Evolutionary conservation across 2,329 filamentous ascomycete genomes (phyloP).

Genomic region (Fonsecaea pedrosoi): DNA sequence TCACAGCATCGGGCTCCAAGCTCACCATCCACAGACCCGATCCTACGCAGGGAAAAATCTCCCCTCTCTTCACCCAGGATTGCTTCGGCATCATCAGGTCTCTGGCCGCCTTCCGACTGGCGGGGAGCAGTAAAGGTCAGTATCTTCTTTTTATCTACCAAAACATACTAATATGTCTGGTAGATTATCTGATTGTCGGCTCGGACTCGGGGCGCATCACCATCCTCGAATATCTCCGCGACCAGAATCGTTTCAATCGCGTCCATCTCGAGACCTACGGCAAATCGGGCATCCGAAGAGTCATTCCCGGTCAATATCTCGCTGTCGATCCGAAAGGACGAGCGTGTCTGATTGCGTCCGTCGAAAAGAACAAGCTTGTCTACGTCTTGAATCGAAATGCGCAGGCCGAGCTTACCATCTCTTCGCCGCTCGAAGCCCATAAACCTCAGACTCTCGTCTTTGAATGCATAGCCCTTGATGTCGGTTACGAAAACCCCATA

Average conservation of each 20-base stretch:
- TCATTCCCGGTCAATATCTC: constrained; percentile 94
- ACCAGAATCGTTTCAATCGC: constrained; percentile 84
- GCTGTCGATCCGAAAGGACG: constrained; percentile 94
- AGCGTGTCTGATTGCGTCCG: constrained; percentile 89
- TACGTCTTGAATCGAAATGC: constrained; percentile 97
- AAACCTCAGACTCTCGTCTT: constrained; percentile 91
- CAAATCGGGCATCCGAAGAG: constrained; percentile 91
- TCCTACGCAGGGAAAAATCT: constrained; percentile 81
- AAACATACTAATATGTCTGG: constrained; percentile 24
- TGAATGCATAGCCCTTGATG: constrained; percentile 84
- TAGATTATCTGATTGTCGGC: constrained; percentile 94
- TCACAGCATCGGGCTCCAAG: constrained; percentile 89
- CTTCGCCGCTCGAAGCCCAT: constrained; percentile 94
- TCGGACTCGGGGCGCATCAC: constrained; percentile 96
- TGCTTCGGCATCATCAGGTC: constrained; percentile 94
- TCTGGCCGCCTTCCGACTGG: constrained; percentile 86
- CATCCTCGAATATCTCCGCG: constrained; percentile 87
- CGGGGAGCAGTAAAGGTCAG: constrained; percentile 92
- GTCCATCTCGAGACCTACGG: constrained; percentile 97
- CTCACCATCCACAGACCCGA: constrained; percentile 88
- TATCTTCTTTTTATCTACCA: neutral
- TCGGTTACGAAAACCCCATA: constrained; percentile 95
- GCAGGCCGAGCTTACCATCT: constrained; percentile 94
- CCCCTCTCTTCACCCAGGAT: constrained; percentile 86
- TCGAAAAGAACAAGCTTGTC: constrained; percentile 99